Evolutionary conservation across 2,329 filamentous ascomycete species (phyloP).

Genomic region (Cordyceps farinosa): DNA sequence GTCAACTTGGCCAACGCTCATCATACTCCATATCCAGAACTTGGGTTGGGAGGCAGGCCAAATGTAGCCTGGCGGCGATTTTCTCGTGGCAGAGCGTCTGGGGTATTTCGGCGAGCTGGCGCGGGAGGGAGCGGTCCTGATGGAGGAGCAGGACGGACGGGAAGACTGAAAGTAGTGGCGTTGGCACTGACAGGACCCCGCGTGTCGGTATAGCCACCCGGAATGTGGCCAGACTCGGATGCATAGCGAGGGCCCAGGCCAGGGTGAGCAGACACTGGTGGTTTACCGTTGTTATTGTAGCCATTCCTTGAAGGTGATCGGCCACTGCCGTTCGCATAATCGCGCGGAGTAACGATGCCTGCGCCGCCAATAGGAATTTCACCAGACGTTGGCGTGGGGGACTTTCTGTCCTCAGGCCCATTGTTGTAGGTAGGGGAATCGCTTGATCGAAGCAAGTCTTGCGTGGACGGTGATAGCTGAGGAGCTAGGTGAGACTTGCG

Average conservation of each 20-base stretch:
- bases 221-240: constrained; percentile 52
- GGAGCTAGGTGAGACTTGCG: constrained; percentile 90
- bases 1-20: neutral
- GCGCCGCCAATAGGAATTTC: constrained; percentile 65
- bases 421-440: constrained; percentile 53
- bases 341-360: constrained; percentile 51
- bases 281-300: constrained; percentile 40
- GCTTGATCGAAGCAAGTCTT: constrained; percentile 65
- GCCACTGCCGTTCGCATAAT: constrained; percentile 40
- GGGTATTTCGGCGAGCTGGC: constrained; percentile 54
- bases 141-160: constrained; percentile 57
- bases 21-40: constrained; percentile 30
- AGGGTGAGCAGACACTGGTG: constrained; percentile 40
- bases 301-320: constrained; percentile 53
- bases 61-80: constrained; percentile 53
- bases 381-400: constrained; percentile 64
- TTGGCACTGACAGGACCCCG: constrained; percentile 41
- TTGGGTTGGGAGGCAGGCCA: constrained; percentile 43
- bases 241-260: constrained; percentile 51
- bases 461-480: constrained; percentile 71
- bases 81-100: constrained; percentile 51
- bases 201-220: constrained; percentile 36
- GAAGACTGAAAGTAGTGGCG: constrained; percentile 56
- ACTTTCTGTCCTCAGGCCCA: constrained; percentile 42
- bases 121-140: constrained; percentile 58